phyloP scores from a whole-genome alignment of 371 early-diverging fungal species.

The Syncephalastrum sp. region DNA sequence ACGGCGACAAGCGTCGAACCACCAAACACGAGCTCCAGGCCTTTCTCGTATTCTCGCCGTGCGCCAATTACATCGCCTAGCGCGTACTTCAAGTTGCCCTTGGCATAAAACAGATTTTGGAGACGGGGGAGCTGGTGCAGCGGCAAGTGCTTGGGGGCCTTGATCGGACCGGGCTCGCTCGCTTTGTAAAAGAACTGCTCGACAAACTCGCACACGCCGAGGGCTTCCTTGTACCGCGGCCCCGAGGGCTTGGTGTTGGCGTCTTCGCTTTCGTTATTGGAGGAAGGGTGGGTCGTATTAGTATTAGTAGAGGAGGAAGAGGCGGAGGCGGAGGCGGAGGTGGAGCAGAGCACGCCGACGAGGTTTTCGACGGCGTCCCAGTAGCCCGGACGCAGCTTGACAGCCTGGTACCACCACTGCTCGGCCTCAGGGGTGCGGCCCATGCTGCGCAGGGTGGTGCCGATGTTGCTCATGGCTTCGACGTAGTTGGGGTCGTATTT shows the following conservation, averaged over 20 bases:
- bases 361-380: slow-evolving; percentile 93
- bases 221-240: slow-evolving; percentile 76
- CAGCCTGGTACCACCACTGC: slow-evolving; percentile 84
- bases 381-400: slow-evolving; percentile 82
- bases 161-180: slow-evolving; percentile 19
- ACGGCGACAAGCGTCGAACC: slow-evolving; percentile 60
- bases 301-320: neutral
- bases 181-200: slow-evolving; percentile 59
- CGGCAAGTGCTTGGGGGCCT: slow-evolving; percentile 40
- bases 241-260: slow-evolving; percentile 4
- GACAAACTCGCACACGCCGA: slow-evolving; percentile 79
- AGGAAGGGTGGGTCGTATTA: neutral
- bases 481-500: slow-evolving; percentile 81
- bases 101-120: slow-evolving; percentile 80
- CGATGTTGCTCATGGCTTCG: slow-evolving; percentile 92
- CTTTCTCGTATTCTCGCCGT: slow-evolving; percentile 77
- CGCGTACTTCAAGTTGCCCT: slow-evolving; percentile 81
- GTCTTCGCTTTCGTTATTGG: neutral
- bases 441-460: slow-evolving; percentile 83
- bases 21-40: slow-evolving; percentile 75
- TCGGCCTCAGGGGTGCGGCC: slow-evolving; percentile 77
- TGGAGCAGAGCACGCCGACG: slow-evolving; percentile 75
- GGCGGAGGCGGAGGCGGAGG: neutral
- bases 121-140: slow-evolving; percentile 67
- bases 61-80: slow-evolving; percentile 74